Evolutionary conservation across 1,284 basidiomycete genomes (phyloP).

Genomic region (Pascua guehoae): DNA sequence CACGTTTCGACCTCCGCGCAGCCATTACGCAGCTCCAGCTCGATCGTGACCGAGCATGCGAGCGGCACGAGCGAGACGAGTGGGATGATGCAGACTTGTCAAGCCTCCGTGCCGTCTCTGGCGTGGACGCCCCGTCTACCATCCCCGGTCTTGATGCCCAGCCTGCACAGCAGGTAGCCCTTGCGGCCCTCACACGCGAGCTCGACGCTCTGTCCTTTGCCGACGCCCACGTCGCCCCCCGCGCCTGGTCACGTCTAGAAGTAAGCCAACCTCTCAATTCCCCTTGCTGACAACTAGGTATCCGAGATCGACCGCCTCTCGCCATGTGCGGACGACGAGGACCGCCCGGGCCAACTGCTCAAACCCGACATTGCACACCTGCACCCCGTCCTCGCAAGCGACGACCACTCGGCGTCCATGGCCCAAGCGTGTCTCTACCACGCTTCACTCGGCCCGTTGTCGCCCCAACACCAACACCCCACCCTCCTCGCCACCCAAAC

Average conservation of each 20-base stretch:
- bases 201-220: conserved; percentile 49
- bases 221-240: conserved; percentile 56
- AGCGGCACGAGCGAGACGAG: too few relatives aligned
- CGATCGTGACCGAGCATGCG: conserved; percentile 13
- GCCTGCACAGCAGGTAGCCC: neutral
- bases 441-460: conserved; percentile 30
- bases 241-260: conserved; percentile 48
- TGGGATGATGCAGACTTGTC: too few relatives aligned
- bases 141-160: too few relatives aligned
- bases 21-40: conserved; percentile 62
- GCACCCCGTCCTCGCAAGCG: conserved; percentile 21
- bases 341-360: conserved; percentile 56
- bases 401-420: conserved; percentile 22
- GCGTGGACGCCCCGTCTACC: neutral
- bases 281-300: conserved; percentile 31
- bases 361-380: conserved; percentile 39
- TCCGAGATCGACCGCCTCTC: conserved; percentile 46
- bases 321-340: conserved; percentile 58
- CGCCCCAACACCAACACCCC: neutral
- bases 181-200: neutral
- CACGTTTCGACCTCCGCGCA: conserved; percentile 58
- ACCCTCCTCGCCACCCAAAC: conserved; percentile 6
- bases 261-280: conserved; percentile 47
- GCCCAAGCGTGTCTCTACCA: conserved; percentile 10
- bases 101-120: too few relatives aligned